Evolutionary conservation across 805 yeast genomes (phyloP), one percentile per base, ranked within the genome.

Genomic region (Candida wancherniae): DNA sequence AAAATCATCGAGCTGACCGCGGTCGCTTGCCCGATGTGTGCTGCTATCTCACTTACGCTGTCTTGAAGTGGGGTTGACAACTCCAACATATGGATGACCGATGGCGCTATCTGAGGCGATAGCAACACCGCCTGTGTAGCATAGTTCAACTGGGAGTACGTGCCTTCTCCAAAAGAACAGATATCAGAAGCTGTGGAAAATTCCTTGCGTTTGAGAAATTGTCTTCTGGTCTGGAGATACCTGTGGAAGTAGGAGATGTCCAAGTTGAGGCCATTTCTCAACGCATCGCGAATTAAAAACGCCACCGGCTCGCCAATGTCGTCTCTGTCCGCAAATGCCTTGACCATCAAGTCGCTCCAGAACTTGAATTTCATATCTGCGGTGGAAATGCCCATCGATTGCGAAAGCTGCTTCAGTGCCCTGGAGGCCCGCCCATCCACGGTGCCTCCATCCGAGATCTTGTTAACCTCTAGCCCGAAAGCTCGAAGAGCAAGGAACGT

Each of bases 21-120:
- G 0, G 80, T 73, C 2, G 92, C 84, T 53, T 85, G 94, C 5
- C 95, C 95, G 22, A 85, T 57, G 55, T 84, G 94, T 0, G 94
- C 92, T 8, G 77, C 71, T 7, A 80, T 70, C 38, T 81, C 84
- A 19, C 76, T 67, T 6, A 76, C 57, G 4, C 52, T 42, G 11
- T 55, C 54, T 36, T 69, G 73, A n/a, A 76, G 48, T 5, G 39
- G 40, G 0, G 67, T 56, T 25, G 75, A 67, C 15, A 56, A 49
- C 37, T 72, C 75, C 19, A 81, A 52, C 19, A 76, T 48, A 23
- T 57, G 51, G 9, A 72, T 65, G 0, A 74, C 65, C 1, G 77
- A 71, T 0, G 84, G 84, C 1, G 80, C 67, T 6, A 78, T 59
- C 3, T 61, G 55, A 2, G 77, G 76, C 4, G 81, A 72, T n/a